Conservation (phyloP, 495 filamentous ascomycete genomes). For the Cenococcum geophilum region DNA sequence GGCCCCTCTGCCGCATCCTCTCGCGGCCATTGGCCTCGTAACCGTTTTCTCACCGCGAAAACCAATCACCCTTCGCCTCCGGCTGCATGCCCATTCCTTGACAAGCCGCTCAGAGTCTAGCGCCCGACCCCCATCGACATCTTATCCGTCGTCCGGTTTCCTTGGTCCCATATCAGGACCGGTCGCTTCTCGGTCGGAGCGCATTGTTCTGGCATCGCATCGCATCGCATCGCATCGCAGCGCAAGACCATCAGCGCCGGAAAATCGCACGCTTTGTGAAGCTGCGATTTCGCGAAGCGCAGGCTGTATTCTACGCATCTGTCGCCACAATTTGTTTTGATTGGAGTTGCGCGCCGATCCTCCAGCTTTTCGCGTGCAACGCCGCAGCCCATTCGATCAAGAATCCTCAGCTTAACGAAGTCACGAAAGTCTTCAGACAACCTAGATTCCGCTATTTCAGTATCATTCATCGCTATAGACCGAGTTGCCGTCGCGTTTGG, state of each 20-base stretch:
- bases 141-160: conserved; percentile 3
- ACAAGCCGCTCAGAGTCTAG: not conserved
- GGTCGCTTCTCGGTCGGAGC: not conserved
- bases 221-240: conserved; percentile 17
- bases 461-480: conserved; percentile 1
- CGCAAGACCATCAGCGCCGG: conserved; percentile 7
- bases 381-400: conserved; percentile 2
- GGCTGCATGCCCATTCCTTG: not conserved
- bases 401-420: conserved; percentile 25
- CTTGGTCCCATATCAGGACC: conserved; percentile 12
- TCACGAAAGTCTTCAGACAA: conserved; percentile 25
- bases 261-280: conserved; percentile 5
- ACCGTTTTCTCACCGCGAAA: not conserved
- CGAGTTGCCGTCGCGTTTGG: conserved; percentile 12
- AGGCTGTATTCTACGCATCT: conserved; percentile 9
- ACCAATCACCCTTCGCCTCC: not conserved
- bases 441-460: conserved; percentile 7
- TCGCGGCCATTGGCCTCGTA: not conserved
- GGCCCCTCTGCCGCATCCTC: not conserved
- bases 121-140: conserved; percentile 2
- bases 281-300: conserved; percentile 10
- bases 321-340: conserved; percentile 19
- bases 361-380: conserved; percentile 18
- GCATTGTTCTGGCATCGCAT: conserved; percentile 13
- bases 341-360: conserved; percentile 19